These are phyloP conservation scores for Verticillium nonalfalfae DNA, from an alignment of 2,329 filamentous ascomycete genomes.

Conservation along the genomic window DNA sequence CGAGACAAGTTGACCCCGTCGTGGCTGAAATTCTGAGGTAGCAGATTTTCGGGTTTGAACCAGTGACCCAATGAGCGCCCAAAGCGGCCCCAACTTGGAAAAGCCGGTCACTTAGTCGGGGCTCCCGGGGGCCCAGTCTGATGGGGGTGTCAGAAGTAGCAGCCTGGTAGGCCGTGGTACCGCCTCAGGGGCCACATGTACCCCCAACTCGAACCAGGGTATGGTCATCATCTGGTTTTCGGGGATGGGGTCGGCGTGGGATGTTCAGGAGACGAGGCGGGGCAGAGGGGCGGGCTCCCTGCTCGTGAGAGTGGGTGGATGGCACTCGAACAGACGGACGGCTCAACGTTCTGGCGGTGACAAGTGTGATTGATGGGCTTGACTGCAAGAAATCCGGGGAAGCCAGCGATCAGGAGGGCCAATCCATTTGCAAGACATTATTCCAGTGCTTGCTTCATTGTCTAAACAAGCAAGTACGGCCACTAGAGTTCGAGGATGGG, in stretches of 20 bases:
- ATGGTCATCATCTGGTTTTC: background rate
- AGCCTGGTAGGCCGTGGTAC: background rate
- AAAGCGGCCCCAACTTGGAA: constrained; percentile 4
- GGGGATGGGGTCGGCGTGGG: background rate
- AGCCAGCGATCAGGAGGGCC: background rate
- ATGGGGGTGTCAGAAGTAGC: constrained; percentile 4
- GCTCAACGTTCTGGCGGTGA: background rate
- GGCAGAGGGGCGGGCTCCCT: background rate
- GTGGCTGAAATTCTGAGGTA: background rate
- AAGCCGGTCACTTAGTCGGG: constrained; percentile 8
- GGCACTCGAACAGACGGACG: too few species aligned
- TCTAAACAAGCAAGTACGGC: background rate
- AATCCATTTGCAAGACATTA: background rate
- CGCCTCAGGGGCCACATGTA: background rate
- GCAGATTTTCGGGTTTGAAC: background rate
- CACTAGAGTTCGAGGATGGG: background rate
- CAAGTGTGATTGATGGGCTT: background rate
- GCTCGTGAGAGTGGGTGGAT: background rate
- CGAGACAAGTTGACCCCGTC: background rate
- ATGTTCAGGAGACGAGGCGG: background rate
- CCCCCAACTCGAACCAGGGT: background rate
- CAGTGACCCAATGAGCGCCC: constrained; percentile 4
- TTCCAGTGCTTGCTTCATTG: background rate
- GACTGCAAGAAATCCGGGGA: background rate
- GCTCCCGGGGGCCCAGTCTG: constrained; percentile 1